These are phyloP conservation scores for Alternaria brassicicola DNA, from an alignment of 2,329 filamentous ascomycete genomes.

Conservation along the genomic window DNA sequence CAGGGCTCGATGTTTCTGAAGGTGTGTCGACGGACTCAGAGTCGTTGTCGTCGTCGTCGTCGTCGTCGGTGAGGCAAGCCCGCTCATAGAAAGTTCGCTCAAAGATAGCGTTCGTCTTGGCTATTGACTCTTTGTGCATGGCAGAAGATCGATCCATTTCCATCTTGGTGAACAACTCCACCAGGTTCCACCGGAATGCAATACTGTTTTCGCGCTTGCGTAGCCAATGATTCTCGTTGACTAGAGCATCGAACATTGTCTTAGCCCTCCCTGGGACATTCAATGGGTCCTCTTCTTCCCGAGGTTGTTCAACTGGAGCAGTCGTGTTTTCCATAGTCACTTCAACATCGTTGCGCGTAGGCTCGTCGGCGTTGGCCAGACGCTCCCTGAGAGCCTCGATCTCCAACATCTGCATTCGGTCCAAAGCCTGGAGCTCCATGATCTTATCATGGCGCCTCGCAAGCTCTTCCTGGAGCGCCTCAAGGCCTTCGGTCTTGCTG, in stretches of 20 bases:
- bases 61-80: conserved; percentile 15
- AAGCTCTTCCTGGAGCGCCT: conserved; percentile 30
- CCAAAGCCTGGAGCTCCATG: conserved; percentile 22
- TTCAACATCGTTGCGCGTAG: conserved; percentile 4
- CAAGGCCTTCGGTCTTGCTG: conserved; percentile 30
- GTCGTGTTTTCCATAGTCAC: conserved; percentile 1
- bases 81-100: background rate
- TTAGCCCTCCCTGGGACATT: conserved; percentile 21
- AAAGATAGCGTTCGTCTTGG: background rate
- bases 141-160: background rate
- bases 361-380: conserved; percentile 13
- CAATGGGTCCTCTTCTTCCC: conserved; percentile 14
- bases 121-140: background rate
- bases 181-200: conserved; percentile 22
- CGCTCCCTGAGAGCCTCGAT: conserved; percentile 27
- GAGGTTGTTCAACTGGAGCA: conserved; percentile 17
- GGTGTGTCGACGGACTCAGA: conserved; percentile 2
- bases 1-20: background rate
- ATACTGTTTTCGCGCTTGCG: conserved; percentile 31
- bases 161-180: conserved; percentile 18
- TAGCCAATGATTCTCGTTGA: conserved; percentile 41
- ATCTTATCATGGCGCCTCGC: conserved; percentile 29
- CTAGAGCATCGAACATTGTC: conserved; percentile 31
- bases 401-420: conserved; percentile 25
- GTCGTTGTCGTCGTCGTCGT: conserved; percentile 15